Evolutionary conservation across 495 filamentous ascomycete species (phyloP).

Genomic region (Penicillium samsonianum): DNA sequence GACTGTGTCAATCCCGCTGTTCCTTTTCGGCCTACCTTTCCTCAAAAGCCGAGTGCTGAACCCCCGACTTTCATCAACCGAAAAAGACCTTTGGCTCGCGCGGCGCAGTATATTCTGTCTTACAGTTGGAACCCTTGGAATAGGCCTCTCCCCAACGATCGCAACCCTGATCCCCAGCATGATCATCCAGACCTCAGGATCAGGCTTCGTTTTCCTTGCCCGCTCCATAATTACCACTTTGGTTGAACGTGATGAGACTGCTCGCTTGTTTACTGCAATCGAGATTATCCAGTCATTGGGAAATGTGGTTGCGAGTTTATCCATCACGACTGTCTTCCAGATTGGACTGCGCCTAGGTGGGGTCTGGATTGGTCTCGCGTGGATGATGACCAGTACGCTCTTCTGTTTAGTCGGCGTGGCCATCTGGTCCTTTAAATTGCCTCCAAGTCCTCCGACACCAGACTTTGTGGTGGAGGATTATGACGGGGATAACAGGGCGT

Average conservation of each 20-base stretch:
- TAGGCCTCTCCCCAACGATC: slow-evolving; percentile 44
- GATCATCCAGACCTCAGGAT: slow-evolving; percentile 51
- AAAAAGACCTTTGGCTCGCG: slow-evolving; percentile 56
- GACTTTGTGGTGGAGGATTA: slow-evolving; percentile 32
- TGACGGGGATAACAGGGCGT: slow-evolving; percentile 20
- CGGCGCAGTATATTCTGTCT: slow-evolving; percentile 50
- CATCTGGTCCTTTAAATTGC: slow-evolving; percentile 42
- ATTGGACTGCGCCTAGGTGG: slow-evolving; percentile 51
- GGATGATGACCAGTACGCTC: slow-evolving; percentile 51
- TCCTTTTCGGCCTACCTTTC: slow-evolving; percentile 52
- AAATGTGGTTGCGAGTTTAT: slow-evolving; percentile 53
- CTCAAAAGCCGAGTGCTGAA: slow-evolving; percentile 24
- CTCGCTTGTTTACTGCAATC: slow-evolving; percentile 57
- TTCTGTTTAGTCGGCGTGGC: slow-evolving; percentile 42
- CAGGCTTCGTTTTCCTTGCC: slow-evolving; percentile 44
- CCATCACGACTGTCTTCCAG: slow-evolving; percentile 56
- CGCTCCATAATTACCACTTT: slow-evolving; percentile 55
- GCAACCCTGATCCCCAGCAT: slow-evolving; percentile 47
- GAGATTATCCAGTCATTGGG: slow-evolving; percentile 57
- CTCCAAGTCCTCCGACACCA: slow-evolving; percentile 21
- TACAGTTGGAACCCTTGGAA: slow-evolving; percentile 47
- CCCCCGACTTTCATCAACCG: slow-evolving; percentile 27
- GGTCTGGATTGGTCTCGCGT: slow-evolving; percentile 55
- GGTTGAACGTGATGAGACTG: slow-evolving; percentile 55
- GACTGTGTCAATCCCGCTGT: slow-evolving; percentile 51